Evolutionary conservation across 2,329 filamentous ascomycete genomes (phyloP), one percentile per base, ranked within the genome.

Genomic region (Dothidotthia symphoricarpi): DNA sequence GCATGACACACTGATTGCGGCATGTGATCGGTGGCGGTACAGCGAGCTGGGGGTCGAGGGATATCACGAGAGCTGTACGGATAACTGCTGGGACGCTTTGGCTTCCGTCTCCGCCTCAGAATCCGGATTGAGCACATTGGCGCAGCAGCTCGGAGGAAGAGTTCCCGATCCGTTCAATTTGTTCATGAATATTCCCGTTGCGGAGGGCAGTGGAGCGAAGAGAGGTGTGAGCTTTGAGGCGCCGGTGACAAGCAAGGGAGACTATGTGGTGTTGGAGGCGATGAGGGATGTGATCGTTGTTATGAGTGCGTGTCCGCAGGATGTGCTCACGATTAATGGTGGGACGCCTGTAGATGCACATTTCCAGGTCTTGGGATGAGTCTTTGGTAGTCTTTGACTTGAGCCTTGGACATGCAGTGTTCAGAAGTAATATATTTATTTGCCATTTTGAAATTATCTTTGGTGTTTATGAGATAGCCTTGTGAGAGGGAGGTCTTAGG

Each of bases 291-390:
- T 73, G 3, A 69, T 72, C 8, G 66, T 74, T 2, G 67, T 72
- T 14, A 73, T 74, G 71, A 69, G 64, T 45, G 68, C 70, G 3
- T 74, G 71, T 53, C 71, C 70, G 15, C 66, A 72, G 37, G 69
- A 73, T 48, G 59, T 73, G 5, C 51, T 67, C 8, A 65, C 60
- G 2, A 71, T 73, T 45, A 73, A 73, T 43, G 64, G 60, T 26
- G 61, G 65, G 38, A 64, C 64, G 35, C 64, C 67, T 3, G 65
- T 66, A n/a, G 70, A 72, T 40, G 70, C 67, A 5, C 68, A 72
- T 47, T 74, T 72, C 12, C 37, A 61, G 27, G 50, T 63, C n/a
- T n/a, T n/a, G n/a, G n/a, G n/a, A n/a, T n/a, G n/a, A n/a, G n/a
- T n/a, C n/a, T 3, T 28, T 52, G n/a, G 50, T n/a, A n/a, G n/a